Base-by-base conservation (phyloP, 805 yeast genomes). In the Kodamaea kaohsiungensis region DNA sequence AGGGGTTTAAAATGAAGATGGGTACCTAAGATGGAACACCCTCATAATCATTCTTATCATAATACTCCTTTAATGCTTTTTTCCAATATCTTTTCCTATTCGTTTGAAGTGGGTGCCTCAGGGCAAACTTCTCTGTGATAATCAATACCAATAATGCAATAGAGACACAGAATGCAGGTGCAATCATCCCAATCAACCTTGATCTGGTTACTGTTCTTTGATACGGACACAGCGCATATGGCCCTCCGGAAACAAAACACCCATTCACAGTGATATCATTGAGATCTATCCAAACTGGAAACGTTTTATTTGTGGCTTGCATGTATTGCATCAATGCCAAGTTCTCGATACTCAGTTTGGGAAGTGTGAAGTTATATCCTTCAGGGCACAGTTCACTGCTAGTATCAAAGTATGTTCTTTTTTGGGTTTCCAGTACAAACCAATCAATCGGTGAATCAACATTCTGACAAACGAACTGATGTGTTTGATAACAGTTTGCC, bases 221-320 rank as follows among this genome's bases (percentile, higher is more conserved):
- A 65, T 91, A 91, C 0, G 98, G 97, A 65, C 98, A 92, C 33
- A 72, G 65, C 0, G 93, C 86, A 56, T 82, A 77, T 0, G 90
- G 83, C 0, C 96, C 97, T 0, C 96, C 97, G 10, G 81, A 68
- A 3, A 91, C 91, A 92, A 95, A 93, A 64, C 98, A 92, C 52
- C 84, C 81, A 2, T 79, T 70, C 17, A 85, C 84, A 0, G 89
- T 81, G 18, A 93, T 77, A 15, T 92, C 89, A 65, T 93, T 92
- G 58, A 91, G 61, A 69, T 90, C 91, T 2, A 91, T 81, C 98
- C 98, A 92, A 0, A 84, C 72, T 0, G 82, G 81, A 12, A 60
- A 68, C 13, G 56, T 59, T 1, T 62, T 56, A 13, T 69, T 65
- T 2, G 61, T 56, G 0, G 52, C 54, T 13, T 60, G 61, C 27